Percentiles rank a stretch among this genome's conserved stretches.
These are phyloP conservation scores for Wickerhamiella nectarea DNA, from an alignment of 805 yeast species.

Conservation along the genomic window DNA sequence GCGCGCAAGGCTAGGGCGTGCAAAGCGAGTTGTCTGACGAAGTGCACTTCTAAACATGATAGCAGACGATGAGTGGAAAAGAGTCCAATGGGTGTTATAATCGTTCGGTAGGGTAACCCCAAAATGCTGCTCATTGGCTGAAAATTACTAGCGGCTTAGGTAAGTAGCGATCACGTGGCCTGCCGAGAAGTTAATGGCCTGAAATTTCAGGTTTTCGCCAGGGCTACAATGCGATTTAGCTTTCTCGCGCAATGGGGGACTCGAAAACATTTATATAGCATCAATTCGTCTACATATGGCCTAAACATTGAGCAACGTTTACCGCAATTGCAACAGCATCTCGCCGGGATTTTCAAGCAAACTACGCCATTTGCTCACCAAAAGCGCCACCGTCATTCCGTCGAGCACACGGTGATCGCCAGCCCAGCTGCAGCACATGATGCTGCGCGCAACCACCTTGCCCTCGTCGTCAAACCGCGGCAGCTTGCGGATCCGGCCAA, in stretches of 20 bases:
- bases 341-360: conserved; percentile 11
- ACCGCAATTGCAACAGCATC: conserved; percentile 8
- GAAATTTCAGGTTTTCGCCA: too few relatives aligned
- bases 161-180: background rate
- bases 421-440: conserved; percentile 25
- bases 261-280: too few relatives aligned
- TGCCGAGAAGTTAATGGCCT: background rate
- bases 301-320: background rate
- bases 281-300: too few relatives aligned
- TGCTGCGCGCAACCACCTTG: conserved; percentile 19
- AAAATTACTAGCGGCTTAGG: background rate
- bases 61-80: conserved; percentile 9
- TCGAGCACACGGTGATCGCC: conserved; percentile 27
- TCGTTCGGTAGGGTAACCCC: conserved; percentile 8
- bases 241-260: too few relatives aligned
- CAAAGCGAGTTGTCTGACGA: conserved; percentile 28
- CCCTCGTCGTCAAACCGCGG: conserved; percentile 20
- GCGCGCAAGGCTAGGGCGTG: conserved; percentile 45
- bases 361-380: conserved; percentile 21
- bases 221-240: too few relatives aligned
- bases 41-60: conserved; percentile 30
- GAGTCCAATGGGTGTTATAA: conserved; percentile 9
- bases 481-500: conserved; percentile 21
- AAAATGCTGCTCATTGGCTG: background rate
- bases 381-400: conserved; percentile 26